phyloP scores from a whole-genome alignment of 306 rosid species.

The Styphnolobium japonicum region DNA sequence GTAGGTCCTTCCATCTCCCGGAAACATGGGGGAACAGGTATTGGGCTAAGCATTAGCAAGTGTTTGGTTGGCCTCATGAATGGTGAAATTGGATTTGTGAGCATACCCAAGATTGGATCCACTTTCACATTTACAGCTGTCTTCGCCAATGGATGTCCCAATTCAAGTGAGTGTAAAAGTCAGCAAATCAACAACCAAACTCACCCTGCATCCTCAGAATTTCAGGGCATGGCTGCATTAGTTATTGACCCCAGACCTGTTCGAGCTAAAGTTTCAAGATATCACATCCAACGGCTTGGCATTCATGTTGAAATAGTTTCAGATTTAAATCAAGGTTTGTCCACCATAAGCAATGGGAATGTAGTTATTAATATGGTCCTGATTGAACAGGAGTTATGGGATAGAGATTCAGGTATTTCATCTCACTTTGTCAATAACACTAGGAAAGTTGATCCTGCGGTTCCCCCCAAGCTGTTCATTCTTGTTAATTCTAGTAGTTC shows the following conservation, averaged over 20 bases:
- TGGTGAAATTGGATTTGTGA: constrained; percentile 90
- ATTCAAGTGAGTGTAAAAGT: constrained; percentile 45
- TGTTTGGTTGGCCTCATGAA: constrained; percentile 94
- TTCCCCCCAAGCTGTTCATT: constrained; percentile 70
- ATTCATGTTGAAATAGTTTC: constrained; percentile 65
- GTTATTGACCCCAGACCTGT: constrained; percentile 75
- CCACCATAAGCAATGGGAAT: constrained; percentile 42
- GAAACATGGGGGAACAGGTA: constrained; percentile 95
- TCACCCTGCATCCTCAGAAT: constrained; percentile 55
- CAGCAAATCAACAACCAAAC: constrained; percentile 61
- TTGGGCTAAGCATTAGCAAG: constrained; percentile 96
- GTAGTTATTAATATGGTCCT: constrained; percentile 52
- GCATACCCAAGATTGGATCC: constrained; percentile 80
- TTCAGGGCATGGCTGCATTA: constrained; percentile 74
- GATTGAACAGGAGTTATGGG: constrained; percentile 88
- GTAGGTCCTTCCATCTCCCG: constrained; percentile 87
- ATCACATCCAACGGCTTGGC: constrained; percentile 89
- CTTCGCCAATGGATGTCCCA: constrained; percentile 50
- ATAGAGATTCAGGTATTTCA: constrained; percentile 48
- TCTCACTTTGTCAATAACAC: constrained; percentile 44
- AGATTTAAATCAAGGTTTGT: constrained; percentile 63
- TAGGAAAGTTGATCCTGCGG: constrained; percentile 30
- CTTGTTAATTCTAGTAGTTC: constrained; percentile 62
- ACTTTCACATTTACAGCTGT: constrained; percentile 92
- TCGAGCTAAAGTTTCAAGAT: constrained; percentile 77